These are phyloP conservation scores for Achaetomium macrosporum DNA, from an alignment of 2,329 filamentous ascomycete species.

Conservation along the genomic window DNA sequence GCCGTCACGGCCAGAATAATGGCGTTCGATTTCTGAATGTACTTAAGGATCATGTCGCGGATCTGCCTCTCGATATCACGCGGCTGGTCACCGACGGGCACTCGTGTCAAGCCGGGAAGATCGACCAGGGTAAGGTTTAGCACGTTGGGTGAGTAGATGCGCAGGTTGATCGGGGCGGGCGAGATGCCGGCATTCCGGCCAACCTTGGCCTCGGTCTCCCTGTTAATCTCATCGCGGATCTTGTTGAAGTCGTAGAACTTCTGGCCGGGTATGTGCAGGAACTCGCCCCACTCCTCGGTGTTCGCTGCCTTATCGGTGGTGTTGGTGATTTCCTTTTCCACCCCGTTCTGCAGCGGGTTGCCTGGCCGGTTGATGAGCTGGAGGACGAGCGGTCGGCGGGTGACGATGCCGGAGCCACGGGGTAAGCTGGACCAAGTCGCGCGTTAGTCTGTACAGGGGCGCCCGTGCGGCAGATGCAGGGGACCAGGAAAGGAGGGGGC, in stretches of 20 bases:
- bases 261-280: slow-evolving; percentile 92
- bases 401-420: slow-evolving; percentile 95
- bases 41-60: slow-evolving; percentile 95
- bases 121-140: slow-evolving; percentile 95
- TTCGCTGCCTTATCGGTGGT: slow-evolving; percentile 84
- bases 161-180: slow-evolving; percentile 90
- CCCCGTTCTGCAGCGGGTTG: slow-evolving; percentile 62
- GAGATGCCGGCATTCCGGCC: slow-evolving; percentile 96
- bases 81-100: slow-evolving; percentile 92
- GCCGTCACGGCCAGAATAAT: slow-evolving; percentile 96
- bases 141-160: slow-evolving; percentile 98
- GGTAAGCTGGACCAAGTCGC: slow-evolving; percentile 60
- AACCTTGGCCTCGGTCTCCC: slow-evolving; percentile 94
- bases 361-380: slow-evolving; percentile 91
- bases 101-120: slow-evolving; percentile 91
- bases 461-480: slow-evolving; percentile 13
- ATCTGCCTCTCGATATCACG: slow-evolving; percentile 97
- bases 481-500: slow-evolving; percentile 5
- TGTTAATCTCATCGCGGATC: slow-evolving; percentile 94
- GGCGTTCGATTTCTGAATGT: slow-evolving; percentile 96
- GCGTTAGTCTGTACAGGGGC: slow-evolving; percentile 16
- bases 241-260: slow-evolving; percentile 99
- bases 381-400: slow-evolving; percentile 87
- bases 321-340: slow-evolving; percentile 57
- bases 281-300: slow-evolving; percentile 95